phyloP scores from a whole-genome alignment of 2,329 filamentous ascomycete species.

The Microsporum canis region DNA sequence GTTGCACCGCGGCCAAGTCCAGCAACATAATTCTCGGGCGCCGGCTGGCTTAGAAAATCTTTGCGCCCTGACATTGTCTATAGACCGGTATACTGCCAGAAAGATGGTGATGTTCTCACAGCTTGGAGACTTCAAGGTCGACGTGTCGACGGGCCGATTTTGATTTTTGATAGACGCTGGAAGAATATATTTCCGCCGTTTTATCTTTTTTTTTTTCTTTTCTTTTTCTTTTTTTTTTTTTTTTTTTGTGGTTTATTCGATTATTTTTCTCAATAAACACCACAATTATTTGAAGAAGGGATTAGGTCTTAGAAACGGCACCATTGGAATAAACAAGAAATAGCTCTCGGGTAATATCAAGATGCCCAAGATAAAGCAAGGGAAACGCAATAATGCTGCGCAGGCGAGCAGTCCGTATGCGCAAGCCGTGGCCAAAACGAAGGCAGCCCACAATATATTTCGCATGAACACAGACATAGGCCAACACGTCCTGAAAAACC shows the following conservation, averaged over 20 bases:
- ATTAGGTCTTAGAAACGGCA: not conserved
- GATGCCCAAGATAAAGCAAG: slow-evolving; percentile 46
- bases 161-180: not conserved
- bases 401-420: slow-evolving; percentile 30
- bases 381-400: slow-evolving; percentile 43
- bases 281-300: not conserved
- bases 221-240: too few relatives aligned
- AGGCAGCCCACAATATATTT: slow-evolving; percentile 70
- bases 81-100: not conserved
- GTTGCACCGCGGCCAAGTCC: slow-evolving; percentile 96
- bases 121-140: not conserved
- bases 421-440: slow-evolving; percentile 37
- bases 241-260: too few relatives aligned
- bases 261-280: too few relatives aligned
- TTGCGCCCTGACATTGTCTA: slow-evolving; percentile 51
- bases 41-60: slow-evolving; percentile 81
- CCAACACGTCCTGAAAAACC: slow-evolving; percentile 87
- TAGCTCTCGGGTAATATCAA: not conserved
- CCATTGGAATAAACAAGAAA: not conserved
- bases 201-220: not conserved
- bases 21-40: slow-evolving; percentile 81
- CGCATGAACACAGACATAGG: slow-evolving; percentile 92
- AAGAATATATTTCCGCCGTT: not conserved
- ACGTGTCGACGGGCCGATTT: not conserved
- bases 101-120: not conserved